Conservation (phyloP, 1,139 yeast genomes). For the Yamadazyma jaroonii region DNA sequence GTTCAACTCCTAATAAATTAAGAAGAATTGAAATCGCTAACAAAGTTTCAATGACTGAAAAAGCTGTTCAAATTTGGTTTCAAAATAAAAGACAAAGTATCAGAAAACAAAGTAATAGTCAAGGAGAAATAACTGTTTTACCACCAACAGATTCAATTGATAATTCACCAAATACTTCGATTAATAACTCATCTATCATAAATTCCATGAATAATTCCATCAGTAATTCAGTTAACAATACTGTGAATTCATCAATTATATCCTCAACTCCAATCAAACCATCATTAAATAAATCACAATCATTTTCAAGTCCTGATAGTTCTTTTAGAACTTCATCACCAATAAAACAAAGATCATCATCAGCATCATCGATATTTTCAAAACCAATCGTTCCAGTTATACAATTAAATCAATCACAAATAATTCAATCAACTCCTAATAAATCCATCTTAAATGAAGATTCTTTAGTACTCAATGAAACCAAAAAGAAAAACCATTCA, state of each 20-base stretch:
- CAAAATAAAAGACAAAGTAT: conserved; percentile 90
- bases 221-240: conserved; percentile 4
- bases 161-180: conserved; percentile 4
- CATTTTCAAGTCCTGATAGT: conserved; percentile 22
- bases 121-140: conserved; percentile 44
- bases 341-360: conserved; percentile 21
- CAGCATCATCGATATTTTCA: conserved; percentile 12
- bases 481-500: conserved; percentile 39
- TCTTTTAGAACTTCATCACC: conserved; percentile 20
- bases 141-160: conserved; percentile 28
- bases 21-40: conserved; percentile 74
- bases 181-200: neutral
- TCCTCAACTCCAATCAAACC: conserved; percentile 24
- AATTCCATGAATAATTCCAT: conserved; percentile 4
- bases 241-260: conserved; percentile 15
- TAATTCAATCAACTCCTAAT: conserved; percentile 13
- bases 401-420: conserved; percentile 7
- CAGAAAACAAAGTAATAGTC: conserved; percentile 48
- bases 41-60: conserved; percentile 88
- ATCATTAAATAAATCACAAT: conserved; percentile 24
- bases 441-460: conserved; percentile 19
- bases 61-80: conserved; percentile 97
- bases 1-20: conserved; percentile 78
- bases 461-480: conserved; percentile 23
- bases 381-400: conserved; percentile 9